A percentile compares a stretch with the other conserved stretches of the same genome.
Conservation (phyloP, 148 eudicot genomes). For the Nepenthes gracilis region DNA sequence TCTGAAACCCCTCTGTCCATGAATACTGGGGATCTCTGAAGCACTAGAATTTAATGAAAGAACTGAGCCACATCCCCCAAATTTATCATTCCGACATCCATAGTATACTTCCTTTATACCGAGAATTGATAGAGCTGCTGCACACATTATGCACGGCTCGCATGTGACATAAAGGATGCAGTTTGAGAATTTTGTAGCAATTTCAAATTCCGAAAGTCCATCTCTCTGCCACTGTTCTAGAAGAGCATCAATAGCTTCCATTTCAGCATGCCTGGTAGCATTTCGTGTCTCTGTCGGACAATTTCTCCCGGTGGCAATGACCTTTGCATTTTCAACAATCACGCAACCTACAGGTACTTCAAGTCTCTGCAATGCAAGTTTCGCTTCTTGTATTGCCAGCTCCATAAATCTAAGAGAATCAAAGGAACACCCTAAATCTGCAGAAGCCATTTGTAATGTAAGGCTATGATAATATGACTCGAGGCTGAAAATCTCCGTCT, state of each 20-base stretch:
- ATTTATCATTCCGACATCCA: slow-evolving; percentile 85
- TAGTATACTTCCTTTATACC: slow-evolving; percentile 81
- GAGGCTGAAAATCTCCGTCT: too few species aligned
- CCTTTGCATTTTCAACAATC: slow-evolving; percentile 43
- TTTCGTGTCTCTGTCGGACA: slow-evolving; percentile 77
- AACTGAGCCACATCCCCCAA: slow-evolving; percentile 94
- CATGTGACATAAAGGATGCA: slow-evolving; percentile 82
- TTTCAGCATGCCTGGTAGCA: slow-evolving; percentile 84
- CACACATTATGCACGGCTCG: slow-evolving; percentile 98
- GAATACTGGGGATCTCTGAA: slow-evolving; percentile 12
- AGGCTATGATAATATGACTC: too few species aligned
- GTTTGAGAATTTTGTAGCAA: slow-evolving; percentile 43
- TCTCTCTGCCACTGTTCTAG: slow-evolving; percentile 54
- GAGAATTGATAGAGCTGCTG: slow-evolving; percentile 68
- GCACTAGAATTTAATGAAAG: slow-evolving; percentile 50
- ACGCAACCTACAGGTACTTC: slow-evolving; percentile 92
- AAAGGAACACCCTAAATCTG: too few species aligned
- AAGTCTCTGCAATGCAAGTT: slow-evolving; percentile 48
- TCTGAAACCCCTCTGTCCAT: slow-evolving; percentile 34
- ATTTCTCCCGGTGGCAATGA: slow-evolving; percentile 68
- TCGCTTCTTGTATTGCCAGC: slow-evolving; percentile 67
- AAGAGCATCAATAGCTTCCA: slow-evolving; percentile 73
- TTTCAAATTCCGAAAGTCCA: slow-evolving; percentile 41
- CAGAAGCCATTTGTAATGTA: too few species aligned
- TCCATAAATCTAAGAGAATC: slow-evolving; percentile 31